Conservation (phyloP, 2,329 filamentous ascomycete genomes). For the Blumeriella jaapii region DNA sequence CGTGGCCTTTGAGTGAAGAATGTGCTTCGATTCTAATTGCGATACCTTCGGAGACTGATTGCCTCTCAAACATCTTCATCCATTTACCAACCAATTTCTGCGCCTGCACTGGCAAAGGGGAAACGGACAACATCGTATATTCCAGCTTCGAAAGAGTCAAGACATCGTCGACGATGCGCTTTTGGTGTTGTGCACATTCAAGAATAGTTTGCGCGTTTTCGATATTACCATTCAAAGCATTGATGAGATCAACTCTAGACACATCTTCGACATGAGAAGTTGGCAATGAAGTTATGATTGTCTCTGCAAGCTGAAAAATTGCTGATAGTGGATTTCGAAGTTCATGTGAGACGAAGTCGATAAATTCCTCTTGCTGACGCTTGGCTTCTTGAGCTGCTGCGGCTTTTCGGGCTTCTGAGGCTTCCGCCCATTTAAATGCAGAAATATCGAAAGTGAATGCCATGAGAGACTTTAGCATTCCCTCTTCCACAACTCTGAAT, state of each 20-base stretch:
- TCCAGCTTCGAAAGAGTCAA: slow-evolving; percentile 66
- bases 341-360: slow-evolving; percentile 63
- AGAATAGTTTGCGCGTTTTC: slow-evolving; percentile 70
- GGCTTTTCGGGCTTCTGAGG: slow-evolving; percentile 32
- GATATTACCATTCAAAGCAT: slow-evolving; percentile 39
- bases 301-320: slow-evolving; percentile 66
- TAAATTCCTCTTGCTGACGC: slow-evolving; percentile 68
- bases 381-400: slow-evolving; percentile 45
- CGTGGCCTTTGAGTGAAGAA: slow-evolving; percentile 44
- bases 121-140: slow-evolving; percentile 60
- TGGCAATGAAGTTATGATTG: slow-evolving; percentile 45
- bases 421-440: slow-evolving; percentile 22
- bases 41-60: slow-evolving; percentile 59
- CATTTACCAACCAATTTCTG: slow-evolving; percentile 49
- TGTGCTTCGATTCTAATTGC: slow-evolving; percentile 54
- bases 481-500: slow-evolving; percentile 18
- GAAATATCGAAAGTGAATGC: slow-evolving; percentile 23
- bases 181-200: slow-evolving; percentile 69
- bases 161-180: slow-evolving; percentile 66
- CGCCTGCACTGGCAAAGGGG: slow-evolving; percentile 58
- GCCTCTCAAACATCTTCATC: slow-evolving; percentile 69
- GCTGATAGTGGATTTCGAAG: slow-evolving; percentile 64
- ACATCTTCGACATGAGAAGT: slow-evolving; percentile 25
- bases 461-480: slow-evolving; percentile 20
- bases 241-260: slow-evolving; percentile 36